phyloP scores from a whole-genome alignment of 441 rosid species.

The Gossypium gossypioides region DNA sequence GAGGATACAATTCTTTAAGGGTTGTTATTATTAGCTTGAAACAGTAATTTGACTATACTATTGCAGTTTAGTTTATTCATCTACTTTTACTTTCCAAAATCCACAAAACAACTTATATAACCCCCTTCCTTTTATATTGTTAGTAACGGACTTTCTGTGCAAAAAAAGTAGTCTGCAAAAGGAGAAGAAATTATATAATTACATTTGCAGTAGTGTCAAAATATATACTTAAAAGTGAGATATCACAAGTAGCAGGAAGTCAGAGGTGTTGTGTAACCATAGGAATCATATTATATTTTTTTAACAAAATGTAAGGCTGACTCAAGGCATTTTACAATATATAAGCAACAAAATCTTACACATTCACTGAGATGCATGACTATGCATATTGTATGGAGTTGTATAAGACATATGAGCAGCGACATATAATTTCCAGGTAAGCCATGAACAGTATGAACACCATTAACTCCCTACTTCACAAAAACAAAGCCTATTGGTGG shows the following conservation, averaged over 20 bases:
- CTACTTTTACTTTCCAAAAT: conserved; percentile 2
- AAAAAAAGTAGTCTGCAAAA: not conserved
- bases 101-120: not conserved
- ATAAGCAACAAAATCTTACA: not conserved
- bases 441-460: not conserved
- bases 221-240: not conserved
- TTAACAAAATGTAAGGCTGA: not conserved
- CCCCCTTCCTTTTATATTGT: not conserved
- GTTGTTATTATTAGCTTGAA: not conserved
- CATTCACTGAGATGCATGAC: too few relatives aligned
- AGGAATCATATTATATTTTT: not conserved
- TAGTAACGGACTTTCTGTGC: not conserved
- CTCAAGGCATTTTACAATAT: not conserved
- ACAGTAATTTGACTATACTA: not conserved
- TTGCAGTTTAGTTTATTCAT: not conserved
- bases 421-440: too few relatives aligned
- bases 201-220: conserved; percentile 1
- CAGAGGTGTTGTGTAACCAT: not conserved
- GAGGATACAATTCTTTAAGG: not conserved
- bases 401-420: too few relatives aligned
- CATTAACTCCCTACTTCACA: not conserved
- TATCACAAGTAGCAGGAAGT: not conserved
- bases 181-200: not conserved
- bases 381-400: too few relatives aligned
- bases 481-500: not conserved